phyloP scores from a whole-genome alignment of 73 alveolate genomes.

The Paramecium biaurelia region DNA sequence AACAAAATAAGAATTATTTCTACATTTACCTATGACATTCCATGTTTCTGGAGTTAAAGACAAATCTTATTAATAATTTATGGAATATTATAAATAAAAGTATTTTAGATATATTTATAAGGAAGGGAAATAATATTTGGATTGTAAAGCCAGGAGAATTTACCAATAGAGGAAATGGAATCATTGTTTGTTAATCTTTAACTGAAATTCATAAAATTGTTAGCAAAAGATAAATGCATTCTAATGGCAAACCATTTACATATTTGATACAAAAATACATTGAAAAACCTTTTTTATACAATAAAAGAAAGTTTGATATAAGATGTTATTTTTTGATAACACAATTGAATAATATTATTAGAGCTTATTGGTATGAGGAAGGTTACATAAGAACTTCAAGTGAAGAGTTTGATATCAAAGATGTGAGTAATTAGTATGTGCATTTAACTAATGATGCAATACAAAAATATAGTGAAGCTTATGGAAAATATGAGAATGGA shows the following conservation, averaged over 20 bases:
- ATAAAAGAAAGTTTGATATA: conserved; percentile 83
- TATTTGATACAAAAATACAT: conserved; percentile 79
- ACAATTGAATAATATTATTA: conserved; percentile 69
- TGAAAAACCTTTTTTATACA: conserved; percentile 81
- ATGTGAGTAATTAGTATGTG: conserved; percentile 74
- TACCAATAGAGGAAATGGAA: conserved; percentile 66
- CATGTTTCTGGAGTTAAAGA: conserved; percentile 62
- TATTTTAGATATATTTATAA: neutral
- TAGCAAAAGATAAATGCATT: neutral
- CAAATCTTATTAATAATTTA: conserved; percentile 22
- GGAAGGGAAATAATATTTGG: conserved; percentile 58
- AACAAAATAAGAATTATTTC: conserved; percentile 22
- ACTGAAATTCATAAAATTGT: conserved; percentile 27
- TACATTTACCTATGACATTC: conserved; percentile 56
- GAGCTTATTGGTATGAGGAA: conserved; percentile 88
- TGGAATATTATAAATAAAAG: conserved; percentile 31
- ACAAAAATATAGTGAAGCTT: conserved; percentile 79
- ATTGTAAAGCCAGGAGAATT: conserved; percentile 69
- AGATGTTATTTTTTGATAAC: conserved; percentile 86
- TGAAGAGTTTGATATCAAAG: conserved; percentile 81
- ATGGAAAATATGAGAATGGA: conserved; percentile 89
- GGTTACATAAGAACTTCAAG: conserved; percentile 86
- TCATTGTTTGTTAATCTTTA: conserved; percentile 22
- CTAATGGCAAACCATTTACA: conserved; percentile 57
- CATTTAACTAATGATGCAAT: conserved; percentile 94